Percentiles rank a stretch among this genome's conserved stretches.
Evolutionary conservation across 2,329 filamentous ascomycete species (phyloP).

Genomic region (Talaromyces sp.): DNA sequence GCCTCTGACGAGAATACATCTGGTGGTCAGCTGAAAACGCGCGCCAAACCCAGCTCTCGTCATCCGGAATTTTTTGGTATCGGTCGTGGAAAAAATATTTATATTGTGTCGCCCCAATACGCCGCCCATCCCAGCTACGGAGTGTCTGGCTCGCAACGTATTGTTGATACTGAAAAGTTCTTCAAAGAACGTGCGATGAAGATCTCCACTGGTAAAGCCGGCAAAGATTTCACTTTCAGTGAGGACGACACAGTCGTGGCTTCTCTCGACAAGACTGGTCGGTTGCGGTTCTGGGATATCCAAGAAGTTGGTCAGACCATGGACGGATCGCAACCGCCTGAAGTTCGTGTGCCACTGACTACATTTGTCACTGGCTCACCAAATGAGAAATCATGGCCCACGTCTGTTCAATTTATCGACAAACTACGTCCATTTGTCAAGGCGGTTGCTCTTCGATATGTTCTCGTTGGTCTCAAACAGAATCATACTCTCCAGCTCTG

Average conservation of each 20-base stretch:
- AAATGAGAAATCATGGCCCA: slow-evolving; percentile 92
- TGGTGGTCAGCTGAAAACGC: slow-evolving; percentile 90
- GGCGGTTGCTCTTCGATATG: slow-evolving; percentile 83
- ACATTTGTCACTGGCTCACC: slow-evolving; percentile 83
- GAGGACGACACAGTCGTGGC: slow-evolving; percentile 93
- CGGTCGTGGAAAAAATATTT: slow-evolving; percentile 91
- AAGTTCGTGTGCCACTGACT: slow-evolving; percentile 81
- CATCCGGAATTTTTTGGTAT: slow-evolving; percentile 95
- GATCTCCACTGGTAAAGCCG: slow-evolving; percentile 95
- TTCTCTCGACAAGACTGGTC: slow-evolving; percentile 92
- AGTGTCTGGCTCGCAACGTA: slow-evolving; percentile 50
- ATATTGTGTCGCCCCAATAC: slow-evolving; percentile 68
- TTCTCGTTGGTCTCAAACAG: slow-evolving; percentile 97
- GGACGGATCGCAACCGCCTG: slow-evolving; percentile 53
- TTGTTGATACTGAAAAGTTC: slow-evolving; percentile 82
- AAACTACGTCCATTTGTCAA: slow-evolving; percentile 92
- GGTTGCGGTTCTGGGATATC: slow-evolving; percentile 98
- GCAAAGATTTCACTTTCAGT: slow-evolving; percentile 97
- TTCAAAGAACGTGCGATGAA: slow-evolving; percentile 82
- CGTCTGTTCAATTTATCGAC: slow-evolving; percentile 91
- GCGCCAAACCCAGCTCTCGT: slow-evolving; percentile 81
- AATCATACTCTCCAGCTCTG: slow-evolving; percentile 98
- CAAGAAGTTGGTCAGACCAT: slow-evolving; percentile 64
- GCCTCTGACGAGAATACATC: slow-evolving; percentile 86
- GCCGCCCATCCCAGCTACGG: slow-evolving; percentile 51